These are phyloP conservation scores for Ilex asprella DNA, from an alignment of 257 asterid genomes.

Conservation along the genomic window DNA sequence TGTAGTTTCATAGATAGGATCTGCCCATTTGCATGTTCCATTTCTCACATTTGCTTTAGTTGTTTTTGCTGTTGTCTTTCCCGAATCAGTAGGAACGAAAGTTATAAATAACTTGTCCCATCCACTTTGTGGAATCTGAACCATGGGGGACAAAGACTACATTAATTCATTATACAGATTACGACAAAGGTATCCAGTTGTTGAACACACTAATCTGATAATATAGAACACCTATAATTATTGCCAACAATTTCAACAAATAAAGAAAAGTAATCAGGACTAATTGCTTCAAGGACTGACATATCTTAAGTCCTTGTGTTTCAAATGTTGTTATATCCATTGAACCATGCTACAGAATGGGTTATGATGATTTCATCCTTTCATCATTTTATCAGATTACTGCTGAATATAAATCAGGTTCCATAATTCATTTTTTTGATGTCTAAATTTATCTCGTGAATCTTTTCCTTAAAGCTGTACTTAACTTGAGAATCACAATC, in stretches of 20 bases:
- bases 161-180: slow-evolving; percentile 3
- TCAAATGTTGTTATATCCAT: not conserved
- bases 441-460: too few relatives aligned
- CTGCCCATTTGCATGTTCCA: slow-evolving; percentile 97
- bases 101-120: slow-evolving; percentile 97
- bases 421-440: not conserved
- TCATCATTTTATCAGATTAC: not conserved
- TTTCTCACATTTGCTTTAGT: slow-evolving; percentile 89
- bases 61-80: slow-evolving; percentile 83
- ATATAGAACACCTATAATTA: too few relatives aligned
- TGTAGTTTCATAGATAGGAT: slow-evolving; percentile 95
- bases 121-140: slow-evolving; percentile 91
- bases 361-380: not conserved
- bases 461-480: too few relatives aligned
- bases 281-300: too few relatives aligned
- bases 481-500: too few relatives aligned
- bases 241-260: not conserved
- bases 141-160: slow-evolving; percentile 10
- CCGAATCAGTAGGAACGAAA: slow-evolving; percentile 69
- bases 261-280: not conserved
- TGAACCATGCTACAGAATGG: not conserved
- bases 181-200: not conserved
- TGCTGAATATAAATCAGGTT: not conserved
- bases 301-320: too few relatives aligned
- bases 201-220: not conserved